Conservation (phyloP, 257 asterid genomes). For the Solanum rostratum region DNA sequence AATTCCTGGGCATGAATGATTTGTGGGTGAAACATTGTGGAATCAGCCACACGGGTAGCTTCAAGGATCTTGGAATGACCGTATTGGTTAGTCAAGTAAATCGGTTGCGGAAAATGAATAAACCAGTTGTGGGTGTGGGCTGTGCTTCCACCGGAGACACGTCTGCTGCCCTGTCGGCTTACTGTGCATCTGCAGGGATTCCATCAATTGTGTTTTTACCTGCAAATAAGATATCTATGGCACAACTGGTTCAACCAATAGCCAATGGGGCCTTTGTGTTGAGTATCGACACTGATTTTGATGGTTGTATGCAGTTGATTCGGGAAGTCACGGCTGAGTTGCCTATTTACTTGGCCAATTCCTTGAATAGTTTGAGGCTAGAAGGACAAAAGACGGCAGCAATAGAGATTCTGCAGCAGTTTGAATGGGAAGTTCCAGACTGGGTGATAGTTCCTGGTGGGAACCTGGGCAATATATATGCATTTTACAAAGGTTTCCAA, state of each 20-base stretch:
- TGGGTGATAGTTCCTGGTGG: conserved; percentile 94
- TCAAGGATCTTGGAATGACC: conserved; percentile 78
- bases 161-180: conserved; percentile 68
- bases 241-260: conserved; percentile 80
- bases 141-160: conserved; percentile 84
- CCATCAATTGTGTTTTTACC: conserved; percentile 77
- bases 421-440: conserved; percentile 86
- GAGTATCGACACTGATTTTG: conserved; percentile 80
- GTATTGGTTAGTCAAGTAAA: conserved; percentile 79
- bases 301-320: conserved; percentile 85
- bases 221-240: conserved; percentile 55
- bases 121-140: conserved; percentile 73
- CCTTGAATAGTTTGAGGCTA: conserved; percentile 64
- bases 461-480: conserved; percentile 71
- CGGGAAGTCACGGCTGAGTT: conserved; percentile 79
- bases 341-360: conserved; percentile 75
- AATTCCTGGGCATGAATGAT: conserved; percentile 75
- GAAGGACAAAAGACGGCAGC: conserved; percentile 94
- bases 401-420: conserved; percentile 73
- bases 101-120: conserved; percentile 53
- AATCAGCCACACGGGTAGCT: conserved; percentile 73
- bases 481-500: conserved; percentile 72
- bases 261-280: conserved; percentile 82
- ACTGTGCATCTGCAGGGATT: conserved; percentile 79
- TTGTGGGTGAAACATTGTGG: conserved; percentile 86